A percentile compares a stretch with the other conserved stretches of the same genome.
phyloP scores from a whole-genome alignment of 2,329 filamentous ascomycete species.

The Cladosporium sphaerospermum region DNA sequence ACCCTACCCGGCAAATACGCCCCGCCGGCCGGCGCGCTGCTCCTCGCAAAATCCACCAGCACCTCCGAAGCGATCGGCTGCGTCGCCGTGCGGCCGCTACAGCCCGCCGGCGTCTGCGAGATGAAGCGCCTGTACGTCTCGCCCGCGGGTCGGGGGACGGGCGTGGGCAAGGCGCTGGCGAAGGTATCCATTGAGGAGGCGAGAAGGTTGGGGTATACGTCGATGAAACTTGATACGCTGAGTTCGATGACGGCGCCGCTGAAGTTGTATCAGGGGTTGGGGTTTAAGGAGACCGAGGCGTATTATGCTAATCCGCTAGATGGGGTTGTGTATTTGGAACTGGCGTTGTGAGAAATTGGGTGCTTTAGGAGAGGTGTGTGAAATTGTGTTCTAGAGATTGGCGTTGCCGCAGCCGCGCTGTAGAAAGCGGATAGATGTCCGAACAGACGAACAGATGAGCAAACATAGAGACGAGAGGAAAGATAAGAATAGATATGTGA shows the following conservation, averaged over 20 bases:
- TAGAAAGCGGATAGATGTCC: too few species aligned
- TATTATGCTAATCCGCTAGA: slow-evolving; percentile 54
- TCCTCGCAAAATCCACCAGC: slow-evolving; percentile 38
- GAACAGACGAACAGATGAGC: too few species aligned
- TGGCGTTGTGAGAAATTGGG: slow-evolving; percentile 15
- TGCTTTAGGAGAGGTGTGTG: too few species aligned
- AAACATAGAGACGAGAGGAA: too few species aligned
- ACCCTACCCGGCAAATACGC: slow-evolving; percentile 51
- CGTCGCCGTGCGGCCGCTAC: slow-evolving; percentile 43
- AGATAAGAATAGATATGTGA: too few species aligned
- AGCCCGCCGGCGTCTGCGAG: slow-evolving; percentile 31
- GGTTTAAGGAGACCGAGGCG: slow-evolving; percentile 46
- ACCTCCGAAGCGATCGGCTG: slow-evolving; percentile 39
- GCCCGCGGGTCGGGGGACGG: slow-evolving; percentile 43
- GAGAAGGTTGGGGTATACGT: slow-evolving; percentile 42
- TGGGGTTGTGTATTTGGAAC: slow-evolving; percentile 47
- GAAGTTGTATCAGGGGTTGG: slow-evolving; percentile 43
- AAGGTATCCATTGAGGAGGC: slow-evolving; percentile 41
- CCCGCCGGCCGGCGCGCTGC: slow-evolving; percentile 40
- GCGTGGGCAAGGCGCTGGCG: slow-evolving; percentile 45
- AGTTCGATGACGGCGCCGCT: slow-evolving; percentile 46
- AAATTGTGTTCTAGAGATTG: too few species aligned
- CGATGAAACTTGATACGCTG: slow-evolving; percentile 53
- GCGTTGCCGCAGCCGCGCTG: too few species aligned
- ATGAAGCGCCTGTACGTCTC: slow-evolving; percentile 54